Evolutionary conservation across 176 grass and related monocot genomes (phyloP), one percentile per base, ranked within the genome.

Genomic region (Zoysia pacifica): DNA sequence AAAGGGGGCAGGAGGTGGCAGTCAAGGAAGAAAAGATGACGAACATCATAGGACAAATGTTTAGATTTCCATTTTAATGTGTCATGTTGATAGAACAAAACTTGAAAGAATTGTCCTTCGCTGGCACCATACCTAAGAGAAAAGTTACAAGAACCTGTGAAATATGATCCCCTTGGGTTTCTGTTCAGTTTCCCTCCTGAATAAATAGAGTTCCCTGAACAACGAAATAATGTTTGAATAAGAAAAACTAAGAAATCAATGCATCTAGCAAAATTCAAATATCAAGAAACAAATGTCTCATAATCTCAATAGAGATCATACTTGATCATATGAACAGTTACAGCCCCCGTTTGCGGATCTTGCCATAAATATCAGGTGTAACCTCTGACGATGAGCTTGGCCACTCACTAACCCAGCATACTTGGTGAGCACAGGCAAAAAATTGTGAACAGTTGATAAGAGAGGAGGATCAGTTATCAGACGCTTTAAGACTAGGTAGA

Each of bases 101-200:
- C 97, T 82, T 99, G 97, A n/a, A n/a, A n/a, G n/a, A n/a, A n/a
- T n/a, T n/a, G n/a, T n/a, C n/a, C n/a, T n/a, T n/a, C n/a, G n/a
- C n/a, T n/a, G n/a, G n/a, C n/a, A n/a, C n/a, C n/a, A n/a, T n/a
- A n/a, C n/a, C n/a, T n/a, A n/a, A n/a, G n/a, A n/a, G n/a, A n/a
- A n/a, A n/a, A n/a, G n/a, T n/a, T n/a, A n/a, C n/a, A n/a, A n/a
- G n/a, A 75, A 94, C 94, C 94, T 93, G 79, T 97, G 94, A 77
- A 97, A 97, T 89, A 97, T 97, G 74, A 97, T 97, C 62, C 94
- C 78, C 76, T 94, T 87, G 16, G 94, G 94, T 82, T 97, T 97
- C 75, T 97, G 89, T 78, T 82, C 85, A 62, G 94, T 97, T 65
- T 87, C 84, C 64, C 73, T 88, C 75, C 88, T 90, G 55, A 97